A percentile compares a stretch with the other conserved stretches of the same genome.
Evolutionary conservation across 169 alveolate genomes (phyloP).

Genomic region (Eimeria brunetti): DNA sequence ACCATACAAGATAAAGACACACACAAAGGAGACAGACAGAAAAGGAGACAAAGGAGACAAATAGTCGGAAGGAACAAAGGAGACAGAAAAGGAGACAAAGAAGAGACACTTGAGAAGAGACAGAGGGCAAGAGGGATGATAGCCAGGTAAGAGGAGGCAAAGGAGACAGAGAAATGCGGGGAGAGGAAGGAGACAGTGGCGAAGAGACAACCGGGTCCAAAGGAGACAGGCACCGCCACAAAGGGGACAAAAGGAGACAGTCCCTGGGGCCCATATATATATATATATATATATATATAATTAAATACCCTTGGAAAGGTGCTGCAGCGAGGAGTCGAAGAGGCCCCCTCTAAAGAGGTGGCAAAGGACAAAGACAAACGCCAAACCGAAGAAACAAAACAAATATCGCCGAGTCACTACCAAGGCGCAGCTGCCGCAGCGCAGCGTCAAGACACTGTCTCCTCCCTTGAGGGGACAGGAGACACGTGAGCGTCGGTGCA

Average conservation of each 20-base stretch:
- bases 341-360: slow-evolving; percentile 64
- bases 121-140: too few relatives aligned
- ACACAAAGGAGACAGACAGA: background rate
- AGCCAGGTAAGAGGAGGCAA: background rate
- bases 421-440: slow-evolving; percentile 78
- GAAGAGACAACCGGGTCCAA: too few relatives aligned
- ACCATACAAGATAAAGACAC: background rate
- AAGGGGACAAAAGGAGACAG: too few relatives aligned
- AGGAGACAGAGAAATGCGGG: background rate
- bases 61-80: background rate
- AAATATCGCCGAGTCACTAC: slow-evolving; percentile 44
- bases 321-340: slow-evolving; percentile 42
- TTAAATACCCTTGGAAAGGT: slow-evolving; percentile 54
- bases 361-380: slow-evolving; percentile 30
- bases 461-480: slow-evolving; percentile 33
- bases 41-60: background rate
- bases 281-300: too few relatives aligned
- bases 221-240: too few relatives aligned
- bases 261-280: too few relatives aligned
- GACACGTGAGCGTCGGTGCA: slow-evolving; percentile 40
- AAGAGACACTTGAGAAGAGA: too few relatives aligned
- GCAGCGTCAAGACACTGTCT: slow-evolving; percentile 53
- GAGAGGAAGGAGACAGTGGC: background rate
- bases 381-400: background rate
- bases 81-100: too few relatives aligned